Conservation (phyloP, 257 asterid genomes). For the Vinca minor region DNA sequence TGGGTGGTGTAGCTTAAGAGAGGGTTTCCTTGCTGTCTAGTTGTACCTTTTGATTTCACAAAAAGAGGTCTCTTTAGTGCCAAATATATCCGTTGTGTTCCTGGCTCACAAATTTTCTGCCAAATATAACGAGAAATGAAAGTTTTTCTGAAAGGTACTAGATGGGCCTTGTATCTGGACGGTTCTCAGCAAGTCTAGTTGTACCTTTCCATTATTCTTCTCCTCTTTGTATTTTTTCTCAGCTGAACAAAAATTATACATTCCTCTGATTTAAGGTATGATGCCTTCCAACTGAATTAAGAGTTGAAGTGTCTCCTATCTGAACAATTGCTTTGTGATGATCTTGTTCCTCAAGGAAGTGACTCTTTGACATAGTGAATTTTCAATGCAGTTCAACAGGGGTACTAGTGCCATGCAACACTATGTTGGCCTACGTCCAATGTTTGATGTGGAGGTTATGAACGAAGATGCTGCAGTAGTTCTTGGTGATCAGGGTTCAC, state of each 20-base stretch:
- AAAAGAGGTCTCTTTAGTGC: not conserved
- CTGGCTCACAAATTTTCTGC: not conserved
- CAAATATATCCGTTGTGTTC: not conserved
- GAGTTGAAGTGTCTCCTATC: not conserved
- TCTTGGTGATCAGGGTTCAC: slow-evolving; percentile 81
- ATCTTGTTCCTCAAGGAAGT: not conserved
- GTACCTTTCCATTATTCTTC: not conserved
- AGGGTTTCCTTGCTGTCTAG: not conserved
- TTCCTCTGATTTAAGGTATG: not conserved
- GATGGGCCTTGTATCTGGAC: not conserved
- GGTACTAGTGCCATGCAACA: slow-evolving; percentile 99
- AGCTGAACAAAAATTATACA: not conserved
- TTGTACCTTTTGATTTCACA: not conserved
- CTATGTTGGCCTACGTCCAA: slow-evolving; percentile 96
- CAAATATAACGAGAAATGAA: not conserved
- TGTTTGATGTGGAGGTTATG: slow-evolving; percentile 96
- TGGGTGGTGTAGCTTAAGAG: not conserved
- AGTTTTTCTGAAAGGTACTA: not conserved
- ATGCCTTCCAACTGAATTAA: not conserved
- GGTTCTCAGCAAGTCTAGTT: not conserved
- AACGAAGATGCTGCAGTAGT: slow-evolving; percentile 78
- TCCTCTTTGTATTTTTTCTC: not conserved
- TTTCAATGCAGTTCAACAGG: slow-evolving; percentile 79
- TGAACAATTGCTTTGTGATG: not conserved
- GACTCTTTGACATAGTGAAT: slow-evolving; percentile 17